Conservation (phyloP, 2,329 filamentous ascomycete genomes). For the Onygenales sp. region DNA sequence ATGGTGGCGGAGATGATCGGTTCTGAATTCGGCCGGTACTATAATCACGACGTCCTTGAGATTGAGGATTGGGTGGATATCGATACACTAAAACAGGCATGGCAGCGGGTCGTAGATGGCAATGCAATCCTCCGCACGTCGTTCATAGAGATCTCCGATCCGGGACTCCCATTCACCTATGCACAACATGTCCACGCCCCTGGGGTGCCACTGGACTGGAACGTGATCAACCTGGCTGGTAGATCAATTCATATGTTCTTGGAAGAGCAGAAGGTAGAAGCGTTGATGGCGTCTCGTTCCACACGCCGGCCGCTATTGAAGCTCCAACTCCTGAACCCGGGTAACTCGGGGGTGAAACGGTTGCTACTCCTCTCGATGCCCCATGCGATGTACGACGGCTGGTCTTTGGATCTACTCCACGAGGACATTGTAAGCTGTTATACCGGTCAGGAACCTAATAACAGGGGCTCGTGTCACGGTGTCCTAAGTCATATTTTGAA, state of each 20-base stretch:
- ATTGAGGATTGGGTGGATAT: slow-evolving; percentile 48
- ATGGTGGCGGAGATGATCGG: slow-evolving; percentile 75
- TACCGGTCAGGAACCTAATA: slow-evolving; percentile 34
- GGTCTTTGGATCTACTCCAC: slow-evolving; percentile 68
- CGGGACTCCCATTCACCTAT: slow-evolving; percentile 45
- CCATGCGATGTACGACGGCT: slow-evolving; percentile 84
- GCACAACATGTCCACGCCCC: slow-evolving; percentile 44
- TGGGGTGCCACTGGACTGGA: slow-evolving; percentile 25
- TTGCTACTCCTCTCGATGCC: slow-evolving; percentile 62
- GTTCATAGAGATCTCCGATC: slow-evolving; percentile 59
- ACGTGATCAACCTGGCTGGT: slow-evolving; percentile 14
- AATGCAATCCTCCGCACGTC: slow-evolving; percentile 67
- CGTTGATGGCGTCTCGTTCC: slow-evolving; percentile 5
- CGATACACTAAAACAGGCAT: slow-evolving; percentile 49
- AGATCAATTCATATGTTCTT: slow-evolving; percentile 17
- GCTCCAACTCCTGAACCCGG: slow-evolving; percentile 29
- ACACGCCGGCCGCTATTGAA: slow-evolving; percentile 20
- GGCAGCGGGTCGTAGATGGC: slow-evolving; percentile 47
- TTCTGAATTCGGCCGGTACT: slow-evolving; percentile 67
- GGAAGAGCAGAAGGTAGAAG: slow-evolving; percentile 9
- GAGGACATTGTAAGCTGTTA: slow-evolving; percentile 62
- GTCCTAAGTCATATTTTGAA: slow-evolving; percentile 48
- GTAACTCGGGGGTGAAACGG: slow-evolving; percentile 12
- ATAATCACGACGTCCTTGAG: slow-evolving; percentile 71
- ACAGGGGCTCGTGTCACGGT: slow-evolving; percentile 26